These are phyloP conservation scores for Exophiala alcalophila DNA, from an alignment of 2,329 filamentous ascomycete species.

Conservation along the genomic window DNA sequence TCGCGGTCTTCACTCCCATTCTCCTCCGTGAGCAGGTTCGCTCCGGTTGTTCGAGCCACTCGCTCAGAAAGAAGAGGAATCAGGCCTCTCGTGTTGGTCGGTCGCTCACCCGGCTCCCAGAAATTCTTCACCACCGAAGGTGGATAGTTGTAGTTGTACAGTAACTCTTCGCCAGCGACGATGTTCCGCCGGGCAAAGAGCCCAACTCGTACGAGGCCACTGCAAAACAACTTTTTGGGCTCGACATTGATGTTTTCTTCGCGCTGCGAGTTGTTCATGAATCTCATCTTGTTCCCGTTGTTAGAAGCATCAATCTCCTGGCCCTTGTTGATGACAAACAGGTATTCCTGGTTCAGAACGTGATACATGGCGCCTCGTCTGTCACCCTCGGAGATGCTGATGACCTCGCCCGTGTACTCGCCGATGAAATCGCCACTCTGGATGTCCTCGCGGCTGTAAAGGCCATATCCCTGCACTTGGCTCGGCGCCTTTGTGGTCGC, in stretches of 20 bases:
- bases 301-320: conserved; percentile 68
- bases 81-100: conserved; percentile 9
- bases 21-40: conserved; percentile 12
- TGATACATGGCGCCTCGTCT: conserved; percentile 58
- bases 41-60: conserved; percentile 11
- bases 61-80: conserved; percentile 17
- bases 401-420: conserved; percentile 77
- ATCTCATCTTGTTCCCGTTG: conserved; percentile 76
- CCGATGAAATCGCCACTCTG: conserved; percentile 69
- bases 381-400: conserved; percentile 66
- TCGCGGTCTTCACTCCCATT: neutral
- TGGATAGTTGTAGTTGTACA: conserved; percentile 72
- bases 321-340: conserved; percentile 51
- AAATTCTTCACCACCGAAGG: conserved; percentile 26
- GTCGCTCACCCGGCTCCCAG: conserved; percentile 30
- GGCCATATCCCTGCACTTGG: conserved; percentile 63
- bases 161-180: conserved; percentile 69
- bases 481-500: conserved; percentile 68
- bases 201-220: conserved; percentile 72
- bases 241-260: conserved; percentile 58
- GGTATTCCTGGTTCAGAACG: conserved; percentile 41
- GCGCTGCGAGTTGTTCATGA: conserved; percentile 72
- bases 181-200: conserved; percentile 68
- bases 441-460: conserved; percentile 69
- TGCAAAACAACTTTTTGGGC: conserved; percentile 67